Base-by-base conservation (phyloP, 1,139 yeast genomes). In the Diutina mesorugosa region DNA sequence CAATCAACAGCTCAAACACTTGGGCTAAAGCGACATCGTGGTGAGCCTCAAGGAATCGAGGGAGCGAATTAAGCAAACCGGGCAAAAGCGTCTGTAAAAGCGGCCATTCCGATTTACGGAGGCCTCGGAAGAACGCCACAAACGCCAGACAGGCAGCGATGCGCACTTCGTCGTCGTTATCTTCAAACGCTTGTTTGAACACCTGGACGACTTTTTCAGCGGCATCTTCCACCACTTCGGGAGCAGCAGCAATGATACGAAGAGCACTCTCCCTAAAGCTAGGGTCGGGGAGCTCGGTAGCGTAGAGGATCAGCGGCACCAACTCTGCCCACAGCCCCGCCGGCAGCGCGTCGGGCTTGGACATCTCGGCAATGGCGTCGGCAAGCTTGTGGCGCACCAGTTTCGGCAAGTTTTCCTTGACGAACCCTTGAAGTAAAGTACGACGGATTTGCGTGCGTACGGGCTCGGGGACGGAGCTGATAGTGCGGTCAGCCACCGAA, bases 281-380 rank as follows among this genome's bases (percentile, higher is more conserved):
- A n/a, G 85, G 75, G 63, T 87, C 87, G 18, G 75, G 69, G 66
- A 78, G 81, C 60, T 78, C 76, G 26, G 86, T 72, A 14, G 93
- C 90, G 62, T 79, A 84, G 63, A 89, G 80, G 55, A 91, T 73
- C 1, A 90, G 83, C 55, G 90, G 90, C 54, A 90, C 72, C 55
- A 91, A 77, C 55, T 87, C 91, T 35, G 84, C 80, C 98, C 98
- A 91, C 14, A 76, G 70, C 2, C 78, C 79, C 30, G 75, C 74
- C 16, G 75, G 75, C 4, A 74, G 67, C 12, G 73, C 73, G 62
- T 83, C 88, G 55, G 79, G 83, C 63, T 83, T 84, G 3, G 97
- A 95, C 50, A 93, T 83, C 69, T 91, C 98, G 1, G 98, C 89
- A 58, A 93, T 87, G 4, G 96, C 96, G 72, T 93, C 99, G 4